phyloP scores from a whole-genome alignment of 176 grass and related monocot genomes.

The Metroxylon sagu region DNA sequence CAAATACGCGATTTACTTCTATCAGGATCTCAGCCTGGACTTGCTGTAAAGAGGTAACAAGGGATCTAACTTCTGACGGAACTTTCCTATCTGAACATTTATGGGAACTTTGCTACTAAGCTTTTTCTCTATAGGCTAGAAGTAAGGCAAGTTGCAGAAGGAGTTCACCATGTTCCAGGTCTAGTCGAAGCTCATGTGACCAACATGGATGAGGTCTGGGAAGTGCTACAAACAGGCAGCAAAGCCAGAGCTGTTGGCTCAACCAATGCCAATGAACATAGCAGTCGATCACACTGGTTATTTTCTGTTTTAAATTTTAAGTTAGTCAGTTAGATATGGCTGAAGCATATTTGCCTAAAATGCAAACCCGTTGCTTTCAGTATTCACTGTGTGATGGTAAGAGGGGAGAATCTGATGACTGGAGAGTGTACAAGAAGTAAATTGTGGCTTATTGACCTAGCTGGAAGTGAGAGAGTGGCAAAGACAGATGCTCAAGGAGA shows the following conservation, averaged over 20 bases:
- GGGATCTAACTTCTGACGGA: neutral
- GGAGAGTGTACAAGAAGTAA: conserved; percentile 78
- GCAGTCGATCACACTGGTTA: conserved; percentile 93
- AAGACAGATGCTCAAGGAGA: conserved; percentile 99
- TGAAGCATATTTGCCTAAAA: no score
- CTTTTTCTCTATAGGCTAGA: conserved; percentile 47
- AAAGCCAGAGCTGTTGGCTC: conserved; percentile 80
- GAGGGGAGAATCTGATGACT: conserved; percentile 80
- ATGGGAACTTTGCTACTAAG: neutral
- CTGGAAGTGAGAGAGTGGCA: conserved; percentile 80
- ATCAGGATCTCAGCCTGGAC: conserved; percentile 42
- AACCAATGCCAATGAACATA: conserved; percentile 93
- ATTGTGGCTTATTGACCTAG: conserved; percentile 85
- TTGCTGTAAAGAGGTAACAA: conserved; percentile 60
- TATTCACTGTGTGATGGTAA: conserved; percentile 95
- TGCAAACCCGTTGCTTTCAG: conserved; percentile 27
- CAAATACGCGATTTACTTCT: conserved; percentile 89
- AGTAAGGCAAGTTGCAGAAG: conserved; percentile 74
- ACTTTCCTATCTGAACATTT: neutral
- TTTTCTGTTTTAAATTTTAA: neutral
- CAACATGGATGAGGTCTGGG: conserved; percentile 83
- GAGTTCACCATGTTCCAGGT: conserved; percentile 93
- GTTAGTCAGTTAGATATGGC: no score
- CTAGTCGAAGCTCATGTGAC: conserved; percentile 70
- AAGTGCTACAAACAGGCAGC: conserved; percentile 78